These are phyloP conservation scores for Luzula sylvatica DNA, from an alignment of 176 grass and related monocot species.

Conservation along the genomic window DNA sequence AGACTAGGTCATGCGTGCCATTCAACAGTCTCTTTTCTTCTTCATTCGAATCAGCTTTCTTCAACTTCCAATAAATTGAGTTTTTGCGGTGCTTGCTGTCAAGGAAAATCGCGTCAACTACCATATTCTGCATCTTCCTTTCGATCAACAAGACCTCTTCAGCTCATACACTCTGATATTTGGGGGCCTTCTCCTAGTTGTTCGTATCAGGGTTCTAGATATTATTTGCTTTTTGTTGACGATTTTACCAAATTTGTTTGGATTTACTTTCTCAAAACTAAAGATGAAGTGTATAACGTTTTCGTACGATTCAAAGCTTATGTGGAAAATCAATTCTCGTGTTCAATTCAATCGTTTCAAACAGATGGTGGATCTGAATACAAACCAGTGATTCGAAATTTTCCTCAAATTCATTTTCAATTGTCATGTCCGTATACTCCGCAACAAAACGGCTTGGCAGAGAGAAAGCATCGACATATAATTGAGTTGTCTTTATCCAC, in stretches of 20 bases:
- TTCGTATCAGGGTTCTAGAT: too few species aligned
- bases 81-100: neutral
- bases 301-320: too few species aligned
- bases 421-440: neutral
- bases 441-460: neutral
- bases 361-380: neutral
- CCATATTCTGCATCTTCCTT: neutral
- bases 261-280: too few species aligned
- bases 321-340: neutral
- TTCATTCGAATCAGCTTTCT: neutral
- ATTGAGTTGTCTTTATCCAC: neutral
- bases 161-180: neutral
- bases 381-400: neutral
- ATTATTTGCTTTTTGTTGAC: too few species aligned
- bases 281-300: too few species aligned
- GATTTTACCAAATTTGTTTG: too few species aligned
- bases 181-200: neutral
- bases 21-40: neutral
- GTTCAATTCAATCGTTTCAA: neutral
- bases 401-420: neutral
- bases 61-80: neutral
- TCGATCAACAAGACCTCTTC: neutral
- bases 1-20: neutral
- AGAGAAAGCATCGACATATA: neutral
- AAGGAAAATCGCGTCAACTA: neutral